A percentile compares a stretch with the other conserved stretches of the same genome.
Evolutionary conservation across 148 eudicot genomes (phyloP).

Genomic region (Silene latifolia): DNA sequence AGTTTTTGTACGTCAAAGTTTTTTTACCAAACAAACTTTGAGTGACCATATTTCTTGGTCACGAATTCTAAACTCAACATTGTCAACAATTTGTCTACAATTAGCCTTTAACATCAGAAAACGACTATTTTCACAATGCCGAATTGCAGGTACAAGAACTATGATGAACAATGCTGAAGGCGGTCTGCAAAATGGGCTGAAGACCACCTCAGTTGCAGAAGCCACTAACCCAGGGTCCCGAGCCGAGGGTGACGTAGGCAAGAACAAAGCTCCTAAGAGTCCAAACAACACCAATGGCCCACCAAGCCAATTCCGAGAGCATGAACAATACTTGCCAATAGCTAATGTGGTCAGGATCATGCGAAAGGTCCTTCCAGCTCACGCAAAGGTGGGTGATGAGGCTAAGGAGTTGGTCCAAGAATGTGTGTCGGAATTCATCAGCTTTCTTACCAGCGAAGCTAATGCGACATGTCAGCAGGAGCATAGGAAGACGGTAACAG

Average conservation of each 20-base stretch:
- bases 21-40: too few relatives aligned
- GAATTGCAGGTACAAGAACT: slow-evolving; percentile 11
- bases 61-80: too few relatives aligned
- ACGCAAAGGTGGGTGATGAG: slow-evolving; percentile 31
- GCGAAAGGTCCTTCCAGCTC: slow-evolving; percentile 22
- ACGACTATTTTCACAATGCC: too few relatives aligned
- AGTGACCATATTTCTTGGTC: too few relatives aligned
- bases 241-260: background rate
- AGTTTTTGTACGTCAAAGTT: too few relatives aligned
- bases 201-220: background rate
- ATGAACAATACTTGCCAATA: slow-evolving; percentile 18
- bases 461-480: slow-evolving; percentile 27
- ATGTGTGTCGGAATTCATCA: slow-evolving; percentile 32
- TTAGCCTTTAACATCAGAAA: too few relatives aligned
- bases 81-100: too few relatives aligned
- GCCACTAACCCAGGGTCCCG: background rate
- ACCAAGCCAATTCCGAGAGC: slow-evolving; percentile 10
- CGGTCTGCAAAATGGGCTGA: background rate
- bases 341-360: slow-evolving; percentile 36
- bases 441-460: slow-evolving; percentile 31
- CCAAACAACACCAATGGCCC: background rate
- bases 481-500: slow-evolving; percentile 31
- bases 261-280: slow-evolving; percentile 4
- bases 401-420: slow-evolving; percentile 29
- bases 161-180: slow-evolving; percentile 2